These are phyloP conservation scores for Mycena vulgaris DNA, from an alignment of 768 basidiomycete species.

Conservation along the genomic window DNA sequence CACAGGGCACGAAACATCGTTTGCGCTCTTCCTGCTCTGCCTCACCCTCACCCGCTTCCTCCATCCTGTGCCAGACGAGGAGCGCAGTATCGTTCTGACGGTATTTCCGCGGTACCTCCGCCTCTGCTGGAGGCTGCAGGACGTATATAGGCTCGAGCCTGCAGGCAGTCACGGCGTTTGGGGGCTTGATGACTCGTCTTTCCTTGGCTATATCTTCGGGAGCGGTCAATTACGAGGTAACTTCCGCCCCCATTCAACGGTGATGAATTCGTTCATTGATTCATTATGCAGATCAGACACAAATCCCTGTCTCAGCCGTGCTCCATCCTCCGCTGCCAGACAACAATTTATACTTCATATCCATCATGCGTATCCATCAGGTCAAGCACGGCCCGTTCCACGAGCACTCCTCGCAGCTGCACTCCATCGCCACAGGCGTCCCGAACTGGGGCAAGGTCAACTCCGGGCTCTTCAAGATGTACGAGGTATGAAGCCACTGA, in stretches of 20 bases:
- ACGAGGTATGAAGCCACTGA: constrained; percentile 65
- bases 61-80: constrained; percentile 70
- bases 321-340: constrained; percentile 70
- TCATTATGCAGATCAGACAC: constrained; percentile 66
- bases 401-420: constrained; percentile 92
- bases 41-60: constrained; percentile 81
- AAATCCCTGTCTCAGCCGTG: constrained; percentile 75
- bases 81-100: constrained; percentile 70
- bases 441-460: constrained; percentile 94
- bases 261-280: constrained; percentile 24
- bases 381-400: constrained; percentile 92
- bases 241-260: constrained; percentile 30
- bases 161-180: constrained; percentile 99
- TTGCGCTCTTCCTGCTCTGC: constrained; percentile 82
- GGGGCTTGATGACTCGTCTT: constrained; percentile 95
- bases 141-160: constrained; percentile 92
- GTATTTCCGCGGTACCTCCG: constrained; percentile 85
- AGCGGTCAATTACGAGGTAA: constrained; percentile 89
- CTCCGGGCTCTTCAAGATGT: constrained; percentile 95
- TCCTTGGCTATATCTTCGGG: constrained; percentile 92
- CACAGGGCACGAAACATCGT: constrained; percentile 95
- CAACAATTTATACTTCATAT: constrained; percentile 87
- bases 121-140: constrained; percentile 90
- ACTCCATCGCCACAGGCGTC: constrained; percentile 90
- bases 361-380: constrained; percentile 82